These are phyloP conservation scores for Nemania serpens DNA, from an alignment of 2,329 filamentous ascomycete species.

Conservation along the genomic window DNA sequence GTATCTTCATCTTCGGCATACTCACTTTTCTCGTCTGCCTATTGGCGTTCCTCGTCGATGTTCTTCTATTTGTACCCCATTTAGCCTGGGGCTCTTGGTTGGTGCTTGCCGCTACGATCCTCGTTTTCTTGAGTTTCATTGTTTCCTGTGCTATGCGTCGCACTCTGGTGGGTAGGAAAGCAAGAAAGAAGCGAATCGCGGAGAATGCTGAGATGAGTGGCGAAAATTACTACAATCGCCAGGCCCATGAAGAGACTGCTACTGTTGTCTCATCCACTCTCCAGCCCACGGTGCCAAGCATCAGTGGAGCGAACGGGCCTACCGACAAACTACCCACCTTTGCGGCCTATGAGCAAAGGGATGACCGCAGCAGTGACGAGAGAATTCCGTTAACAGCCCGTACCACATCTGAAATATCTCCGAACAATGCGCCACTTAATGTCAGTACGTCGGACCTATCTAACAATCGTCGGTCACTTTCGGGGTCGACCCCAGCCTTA, in stretches of 20 bases:
- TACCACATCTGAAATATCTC: slow-evolving; percentile 63
- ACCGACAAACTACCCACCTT: slow-evolving; percentile 56
- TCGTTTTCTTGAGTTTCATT: slow-evolving; percentile 80
- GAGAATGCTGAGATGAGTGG: slow-evolving; percentile 98
- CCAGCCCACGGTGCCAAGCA: slow-evolving; percentile 63
- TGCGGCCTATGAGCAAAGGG: slow-evolving; percentile 69
- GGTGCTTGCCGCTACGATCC: slow-evolving; percentile 84
- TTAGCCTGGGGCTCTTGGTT: slow-evolving; percentile 94
- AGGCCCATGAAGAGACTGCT: slow-evolving; percentile 58
- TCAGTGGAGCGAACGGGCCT: slow-evolving; percentile 59
- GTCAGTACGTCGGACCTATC: slow-evolving; percentile 45
- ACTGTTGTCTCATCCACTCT: slow-evolving; percentile 47
- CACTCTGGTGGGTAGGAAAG: slow-evolving; percentile 87
- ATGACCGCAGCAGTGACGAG: slow-evolving; percentile 69
- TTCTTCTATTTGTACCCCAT: slow-evolving; percentile 92
- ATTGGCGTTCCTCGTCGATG: slow-evolving; percentile 89
- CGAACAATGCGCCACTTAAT: slow-evolving; percentile 50
- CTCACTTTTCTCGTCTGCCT: slow-evolving; percentile 83
- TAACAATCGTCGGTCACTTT: slow-evolving; percentile 45
- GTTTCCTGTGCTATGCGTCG: slow-evolving; percentile 95
- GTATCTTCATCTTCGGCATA: slow-evolving; percentile 83
- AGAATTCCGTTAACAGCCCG: slow-evolving; percentile 70
- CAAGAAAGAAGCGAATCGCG: slow-evolving; percentile 87
- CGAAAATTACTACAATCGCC: slow-evolving; percentile 83
- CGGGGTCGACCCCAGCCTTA: slow-evolving; percentile 45